Conservation (phyloP, 371 early-diverging fungal species). For the Mucor indicus region DNA sequence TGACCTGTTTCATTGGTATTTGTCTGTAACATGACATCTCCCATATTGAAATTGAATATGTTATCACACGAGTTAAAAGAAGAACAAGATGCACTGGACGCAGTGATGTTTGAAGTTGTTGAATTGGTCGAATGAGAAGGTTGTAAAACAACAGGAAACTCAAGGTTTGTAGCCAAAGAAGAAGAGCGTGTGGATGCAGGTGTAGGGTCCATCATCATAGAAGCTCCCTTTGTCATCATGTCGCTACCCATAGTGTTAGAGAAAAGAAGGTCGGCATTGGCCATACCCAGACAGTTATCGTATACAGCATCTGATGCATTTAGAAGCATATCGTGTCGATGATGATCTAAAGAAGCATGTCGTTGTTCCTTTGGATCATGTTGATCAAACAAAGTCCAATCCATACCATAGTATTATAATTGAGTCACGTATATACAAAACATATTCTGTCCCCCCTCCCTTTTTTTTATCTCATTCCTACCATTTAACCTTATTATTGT, state of each 20-base stretch:
- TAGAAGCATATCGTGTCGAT: background rate
- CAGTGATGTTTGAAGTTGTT: slow-evolving; percentile 6
- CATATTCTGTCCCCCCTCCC: too few species aligned
- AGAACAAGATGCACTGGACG: slow-evolving; percentile 9
- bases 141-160: slow-evolving; percentile 4
- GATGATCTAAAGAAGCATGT: background rate
- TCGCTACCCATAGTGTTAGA: too few species aligned
- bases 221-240: background rate
- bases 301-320: background rate
- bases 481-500: too few species aligned
- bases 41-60: slow-evolving; percentile 11
- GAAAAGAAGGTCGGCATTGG: background rate
- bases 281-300: background rate
- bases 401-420: slow-evolving; percentile 11
- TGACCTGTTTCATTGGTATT: too few species aligned
- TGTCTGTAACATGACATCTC: slow-evolving; percentile 10
- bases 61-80: slow-evolving; percentile 14
- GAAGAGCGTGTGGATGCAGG: slow-evolving; percentile 11
- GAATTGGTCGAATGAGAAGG: slow-evolving; percentile 16
- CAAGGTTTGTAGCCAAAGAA: slow-evolving; percentile 1
- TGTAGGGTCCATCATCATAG: background rate
- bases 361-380: background rate
- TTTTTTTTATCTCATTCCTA: too few species aligned
- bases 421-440: too few species aligned
- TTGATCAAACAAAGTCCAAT: slow-evolving; percentile 18